A percentile compares a stretch with the other conserved stretches of the same genome.
These are phyloP conservation scores for Fusarium marasasianum DNA, from an alignment of 2,329 filamentous ascomycete species.

Conservation along the genomic window DNA sequence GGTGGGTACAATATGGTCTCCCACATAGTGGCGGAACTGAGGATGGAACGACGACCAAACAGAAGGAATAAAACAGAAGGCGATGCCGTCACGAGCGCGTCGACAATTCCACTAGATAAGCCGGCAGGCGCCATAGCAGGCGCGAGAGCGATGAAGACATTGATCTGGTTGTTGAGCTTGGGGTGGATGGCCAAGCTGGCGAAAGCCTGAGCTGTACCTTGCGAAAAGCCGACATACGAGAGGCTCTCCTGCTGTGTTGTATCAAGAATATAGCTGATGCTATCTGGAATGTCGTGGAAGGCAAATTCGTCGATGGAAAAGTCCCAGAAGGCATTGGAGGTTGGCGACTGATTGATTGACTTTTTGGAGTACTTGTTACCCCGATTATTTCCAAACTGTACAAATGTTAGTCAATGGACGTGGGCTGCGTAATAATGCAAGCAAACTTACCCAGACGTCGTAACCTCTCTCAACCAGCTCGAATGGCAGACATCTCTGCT, in stretches of 20 bases:
- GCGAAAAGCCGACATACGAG: conserved; percentile 96
- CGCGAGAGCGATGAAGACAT: conserved; percentile 94
- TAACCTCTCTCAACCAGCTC: conserved; percentile 89
- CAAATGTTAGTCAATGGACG: conserved; percentile 38
- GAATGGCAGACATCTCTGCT: conserved; percentile 87
- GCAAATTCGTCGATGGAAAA: conserved; percentile 99
- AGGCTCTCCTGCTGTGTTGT: conserved; percentile 84
- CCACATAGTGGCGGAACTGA: conserved; percentile 96
- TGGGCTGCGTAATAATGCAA: background rate
- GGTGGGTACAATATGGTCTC: conserved; percentile 94
- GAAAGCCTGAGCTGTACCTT: conserved; percentile 96
- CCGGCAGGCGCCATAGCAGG: conserved; percentile 97
- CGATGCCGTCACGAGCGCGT: conserved; percentile 91
- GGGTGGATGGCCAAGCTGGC: conserved; percentile 93
- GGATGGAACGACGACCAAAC: conserved; percentile 89
- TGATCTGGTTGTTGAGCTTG: conserved; percentile 88
- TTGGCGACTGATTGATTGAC: conserved; percentile 78
- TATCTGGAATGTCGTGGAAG: conserved; percentile 96
- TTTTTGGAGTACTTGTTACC: conserved; percentile 99
- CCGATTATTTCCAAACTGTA: conserved; percentile 89
- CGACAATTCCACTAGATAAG: conserved; percentile 87
- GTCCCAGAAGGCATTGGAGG: conserved; percentile 86
- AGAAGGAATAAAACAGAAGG: conserved; percentile 92
- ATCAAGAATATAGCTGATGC: conserved; percentile 88
- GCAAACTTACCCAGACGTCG: conserved; percentile 83